Evolutionary conservation across 2,329 filamentous ascomycete genomes (phyloP), one percentile per base, ranked within the genome.

Genomic region (Diaporthe caulivora): DNA sequence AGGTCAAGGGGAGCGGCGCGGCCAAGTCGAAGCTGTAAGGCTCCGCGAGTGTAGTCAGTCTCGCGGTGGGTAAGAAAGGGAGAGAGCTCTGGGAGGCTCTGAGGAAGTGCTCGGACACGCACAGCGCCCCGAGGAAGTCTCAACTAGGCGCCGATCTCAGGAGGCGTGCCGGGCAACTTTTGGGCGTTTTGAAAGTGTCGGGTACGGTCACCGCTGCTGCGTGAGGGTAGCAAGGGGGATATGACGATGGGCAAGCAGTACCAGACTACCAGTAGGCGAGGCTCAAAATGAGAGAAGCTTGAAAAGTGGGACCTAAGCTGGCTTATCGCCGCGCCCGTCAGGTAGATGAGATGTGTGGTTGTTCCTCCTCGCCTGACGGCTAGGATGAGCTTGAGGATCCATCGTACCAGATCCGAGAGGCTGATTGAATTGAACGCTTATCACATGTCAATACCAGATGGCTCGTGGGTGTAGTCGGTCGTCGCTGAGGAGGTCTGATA

Each of bases 21-120:
- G 31, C n/a, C 42, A 71, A 44, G 69, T 31, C 69, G 34, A 71
- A 53, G 31, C 13, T 71, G 11, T 71, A 26, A 70, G 29, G 31
- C 1, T 18, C 3, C 26, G 7, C 13, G n/a, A 8, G 17, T 7
- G 2, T 18, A 17, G 34, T 13, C 9, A 17, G 47, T 18, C 17
- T 60, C 15, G 24, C 2, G 37, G 8, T 40, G 37, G 37, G 37
- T 40, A 13, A 34, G 13, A 21, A 4, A 37, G 21, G 15, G 3
- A 29, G 26, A 55, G 2, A 40, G 8, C 4, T 18, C 8, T 37
- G 21, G 29, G 8, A 13, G 17, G 13, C 13, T 18, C n/a, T n/a
- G n/a, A n/a, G n/a, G n/a, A n/a, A n/a, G n/a, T n/a, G n/a, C n/a
- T n/a, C n/a, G n/a, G n/a, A n/a, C n/a, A n/a, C n/a, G n/a, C n/a